phyloP scores from a whole-genome alignment of 129 eudicot genomes.

The Dittrichia graveolens region DNA sequence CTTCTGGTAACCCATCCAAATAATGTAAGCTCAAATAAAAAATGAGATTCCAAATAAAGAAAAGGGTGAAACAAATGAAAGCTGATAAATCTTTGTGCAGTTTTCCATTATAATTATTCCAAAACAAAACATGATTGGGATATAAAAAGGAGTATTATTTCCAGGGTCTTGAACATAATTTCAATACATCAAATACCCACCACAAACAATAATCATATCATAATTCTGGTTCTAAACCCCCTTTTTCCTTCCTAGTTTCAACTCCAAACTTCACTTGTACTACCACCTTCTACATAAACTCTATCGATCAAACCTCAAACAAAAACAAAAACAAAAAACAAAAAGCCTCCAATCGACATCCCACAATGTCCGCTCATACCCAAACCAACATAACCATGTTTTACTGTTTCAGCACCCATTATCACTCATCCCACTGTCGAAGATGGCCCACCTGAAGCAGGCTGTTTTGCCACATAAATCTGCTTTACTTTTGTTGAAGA shows the following conservation, averaged over 20 bases:
- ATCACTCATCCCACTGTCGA: conserved; percentile 35
- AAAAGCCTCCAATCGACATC: conserved; percentile 18
- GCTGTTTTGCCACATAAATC: conserved; percentile 89
- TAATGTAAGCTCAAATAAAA: too few species aligned
- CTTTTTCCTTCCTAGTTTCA: neutral
- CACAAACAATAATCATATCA: too few species aligned
- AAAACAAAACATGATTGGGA: conserved; percentile 31
- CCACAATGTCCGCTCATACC: neutral
- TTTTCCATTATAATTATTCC: neutral
- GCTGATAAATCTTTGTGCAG: too few species aligned
- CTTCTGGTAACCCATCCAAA: too few species aligned
- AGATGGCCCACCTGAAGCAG: conserved; percentile 49
- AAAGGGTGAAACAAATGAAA: too few species aligned
- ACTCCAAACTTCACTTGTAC: conserved; percentile 10
- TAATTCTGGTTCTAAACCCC: conserved; percentile 4
- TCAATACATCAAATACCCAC: neutral
- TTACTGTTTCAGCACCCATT: too few species aligned
- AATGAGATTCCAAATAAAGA: too few species aligned
- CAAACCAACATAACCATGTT: neutral
- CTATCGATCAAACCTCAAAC: conserved; percentile 27
- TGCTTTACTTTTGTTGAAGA: conserved; percentile 73
- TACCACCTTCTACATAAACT: conserved; percentile 21
- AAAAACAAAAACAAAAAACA: neutral
- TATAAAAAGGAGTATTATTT: conserved; percentile 46
- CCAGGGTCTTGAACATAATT: conserved; percentile 32